phyloP scores from a whole-genome alignment of 2,329 filamentous ascomycete species.

The Aspergillus latus region DNA sequence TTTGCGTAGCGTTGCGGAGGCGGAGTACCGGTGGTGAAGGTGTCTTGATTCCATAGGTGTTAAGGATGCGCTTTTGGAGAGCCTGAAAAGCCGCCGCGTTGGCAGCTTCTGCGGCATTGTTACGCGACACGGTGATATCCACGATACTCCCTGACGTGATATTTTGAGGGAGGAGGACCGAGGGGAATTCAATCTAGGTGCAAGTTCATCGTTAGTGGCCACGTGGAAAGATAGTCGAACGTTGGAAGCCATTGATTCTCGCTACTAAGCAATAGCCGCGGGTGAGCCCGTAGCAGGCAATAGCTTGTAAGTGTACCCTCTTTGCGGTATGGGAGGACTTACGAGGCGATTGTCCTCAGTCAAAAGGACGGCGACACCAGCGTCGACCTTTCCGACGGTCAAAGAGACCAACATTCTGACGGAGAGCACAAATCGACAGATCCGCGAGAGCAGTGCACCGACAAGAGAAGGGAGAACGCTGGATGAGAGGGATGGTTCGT shows the following conservation, averaged over 20 bases:
- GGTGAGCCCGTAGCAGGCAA: neutral
- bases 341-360: slow-evolving; percentile 97
- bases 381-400: slow-evolving; percentile 98
- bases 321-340: slow-evolving; percentile 40
- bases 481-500: neutral
- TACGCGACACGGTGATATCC: slow-evolving; percentile 92
- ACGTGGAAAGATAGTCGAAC: slow-evolving; percentile 11
- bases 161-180: slow-evolving; percentile 90
- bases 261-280: neutral
- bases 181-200: slow-evolving; percentile 91
- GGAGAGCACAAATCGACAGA: slow-evolving; percentile 8
- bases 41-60: slow-evolving; percentile 77
- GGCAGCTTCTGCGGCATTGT: slow-evolving; percentile 72
- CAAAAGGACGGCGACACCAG: slow-evolving; percentile 92
- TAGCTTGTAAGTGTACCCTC: slow-evolving; percentile 5
- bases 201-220: slow-evolving; percentile 8
- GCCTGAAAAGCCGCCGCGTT: slow-evolving; percentile 73
- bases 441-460: slow-evolving; percentile 8
- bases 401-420: slow-evolving; percentile 86
- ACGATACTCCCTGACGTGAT: slow-evolving; percentile 97
- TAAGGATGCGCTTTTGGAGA: slow-evolving; percentile 86
- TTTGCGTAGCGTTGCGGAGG: slow-evolving; percentile 96
- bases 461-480: neutral
- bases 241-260: neutral
- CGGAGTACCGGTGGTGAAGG: slow-evolving; percentile 77